Conservation (phyloP, 768 basidiomycete species). For the Macrolepiota fuliginosa region DNA sequence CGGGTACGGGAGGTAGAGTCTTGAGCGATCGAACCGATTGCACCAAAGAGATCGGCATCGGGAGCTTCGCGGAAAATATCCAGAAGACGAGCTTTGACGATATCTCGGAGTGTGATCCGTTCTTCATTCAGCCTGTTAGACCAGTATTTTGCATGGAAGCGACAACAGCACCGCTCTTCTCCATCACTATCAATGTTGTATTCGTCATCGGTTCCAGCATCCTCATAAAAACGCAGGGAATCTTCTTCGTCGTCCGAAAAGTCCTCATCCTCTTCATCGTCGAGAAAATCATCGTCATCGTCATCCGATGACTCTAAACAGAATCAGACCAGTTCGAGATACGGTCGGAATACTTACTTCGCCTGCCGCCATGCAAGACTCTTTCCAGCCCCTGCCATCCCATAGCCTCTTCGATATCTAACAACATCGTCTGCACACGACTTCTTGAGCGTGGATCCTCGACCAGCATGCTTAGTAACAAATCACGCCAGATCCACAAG, state of each 20-base stretch:
- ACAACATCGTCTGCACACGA: constrained; percentile 49
- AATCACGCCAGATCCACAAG: constrained; percentile 70
- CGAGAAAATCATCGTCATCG: constrained; percentile 17
- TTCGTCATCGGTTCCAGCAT: constrained; percentile 21
- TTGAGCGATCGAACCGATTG: constrained; percentile 36
- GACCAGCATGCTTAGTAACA: constrained; percentile 52
- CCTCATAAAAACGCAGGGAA: background rate
- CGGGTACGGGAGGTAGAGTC: constrained; percentile 29
- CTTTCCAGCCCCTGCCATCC: constrained; percentile 52
- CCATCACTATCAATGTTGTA: constrained; percentile 23
- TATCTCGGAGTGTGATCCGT: constrained; percentile 35
- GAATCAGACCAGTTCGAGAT: background rate
- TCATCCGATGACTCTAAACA: constrained; percentile 20
- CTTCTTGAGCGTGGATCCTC: constrained; percentile 25
- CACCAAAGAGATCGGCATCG: constrained; percentile 41
- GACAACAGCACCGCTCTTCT: constrained; percentile 28
- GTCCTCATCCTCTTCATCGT: constrained; percentile 26
- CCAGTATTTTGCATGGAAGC: constrained; percentile 53
- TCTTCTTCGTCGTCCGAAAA: constrained; percentile 26
- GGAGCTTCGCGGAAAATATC: constrained; percentile 51
- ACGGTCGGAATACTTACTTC: constrained; percentile 34
- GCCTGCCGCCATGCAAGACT: constrained; percentile 53
- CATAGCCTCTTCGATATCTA: constrained; percentile 51
- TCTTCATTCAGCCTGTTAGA: constrained; percentile 36
- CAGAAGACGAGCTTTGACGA: constrained; percentile 44